Conservation (phyloP, 1,284 basidiomycete species). For the Boletus albobrunnescens region DNA sequence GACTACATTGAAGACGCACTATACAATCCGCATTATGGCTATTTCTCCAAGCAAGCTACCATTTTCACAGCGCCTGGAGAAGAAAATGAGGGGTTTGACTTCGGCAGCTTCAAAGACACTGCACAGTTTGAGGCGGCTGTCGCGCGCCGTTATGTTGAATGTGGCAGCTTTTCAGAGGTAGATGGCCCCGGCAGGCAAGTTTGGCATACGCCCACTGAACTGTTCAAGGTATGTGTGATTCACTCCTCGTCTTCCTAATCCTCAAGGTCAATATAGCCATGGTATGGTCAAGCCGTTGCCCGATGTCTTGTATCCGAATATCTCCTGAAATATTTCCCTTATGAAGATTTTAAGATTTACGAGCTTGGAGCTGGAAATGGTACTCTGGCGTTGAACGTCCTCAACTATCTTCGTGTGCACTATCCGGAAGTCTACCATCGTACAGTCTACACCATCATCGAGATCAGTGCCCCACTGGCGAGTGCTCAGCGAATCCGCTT, state of each 20-base stretch:
- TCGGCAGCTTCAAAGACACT: slow-evolving; percentile 62
- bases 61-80: slow-evolving; percentile 75
- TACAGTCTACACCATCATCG: slow-evolving; percentile 89
- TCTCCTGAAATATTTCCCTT: slow-evolving; percentile 90
- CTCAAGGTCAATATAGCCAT: slow-evolving; percentile 56
- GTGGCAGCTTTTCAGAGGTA: slow-evolving; percentile 53
- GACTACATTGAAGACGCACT: slow-evolving; percentile 97
- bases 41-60: slow-evolving; percentile 89
- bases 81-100: slow-evolving; percentile 57
- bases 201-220: slow-evolving; percentile 98
- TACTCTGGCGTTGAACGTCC: slow-evolving; percentile 84
- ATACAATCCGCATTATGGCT: slow-evolving; percentile 97
- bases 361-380: slow-evolving; percentile 98
- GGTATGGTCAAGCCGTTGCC: slow-evolving; percentile 89
- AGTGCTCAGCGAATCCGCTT: slow-evolving; percentile 54
- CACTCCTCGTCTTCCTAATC: slow-evolving; percentile 5
- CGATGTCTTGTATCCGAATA: slow-evolving; percentile 88
- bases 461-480: slow-evolving; percentile 83
- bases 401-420: slow-evolving; percentile 73
- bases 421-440: slow-evolving; percentile 91
- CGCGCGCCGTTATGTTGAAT: slow-evolving; percentile 69
- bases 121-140: slow-evolving; percentile 81
- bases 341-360: slow-evolving; percentile 93
- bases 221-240: slow-evolving; percentile 79
- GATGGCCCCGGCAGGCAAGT: slow-evolving; percentile 84